Evolutionary conservation across 768 basidiomycete species (phyloP).

Genomic region (Suillus paluster): DNA sequence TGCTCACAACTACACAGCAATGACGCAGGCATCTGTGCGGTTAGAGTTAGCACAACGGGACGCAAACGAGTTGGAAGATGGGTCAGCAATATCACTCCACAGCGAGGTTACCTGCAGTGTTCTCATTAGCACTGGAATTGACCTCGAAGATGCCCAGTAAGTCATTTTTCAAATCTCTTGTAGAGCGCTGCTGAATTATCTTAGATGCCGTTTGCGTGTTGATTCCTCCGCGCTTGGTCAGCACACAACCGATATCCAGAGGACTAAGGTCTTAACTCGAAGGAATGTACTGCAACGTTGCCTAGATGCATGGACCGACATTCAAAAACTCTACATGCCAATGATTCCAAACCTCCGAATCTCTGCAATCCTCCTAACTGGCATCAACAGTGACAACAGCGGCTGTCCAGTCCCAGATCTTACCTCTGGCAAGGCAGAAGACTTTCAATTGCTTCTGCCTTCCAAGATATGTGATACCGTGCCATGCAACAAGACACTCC

Average conservation of each 20-base stretch:
- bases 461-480: neutral
- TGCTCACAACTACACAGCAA: constrained; percentile 7
- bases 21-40: constrained; percentile 19
- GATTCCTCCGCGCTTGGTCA: neutral
- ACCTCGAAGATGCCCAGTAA: constrained; percentile 40
- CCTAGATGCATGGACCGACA: neutral
- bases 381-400: neutral
- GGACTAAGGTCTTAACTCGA: neutral
- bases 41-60: constrained; percentile 30
- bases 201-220: neutral
- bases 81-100: neutral
- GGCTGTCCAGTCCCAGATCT: neutral
- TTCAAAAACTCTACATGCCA: neutral
- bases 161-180: no score
- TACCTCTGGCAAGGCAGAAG: neutral
- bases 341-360: neutral
- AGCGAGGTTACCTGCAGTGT: constrained; percentile 24
- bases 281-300: neutral
- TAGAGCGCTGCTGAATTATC: neutral
- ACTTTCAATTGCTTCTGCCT: neutral
- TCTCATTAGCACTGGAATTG: constrained; percentile 34
- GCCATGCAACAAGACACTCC: neutral
- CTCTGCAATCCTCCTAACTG: neutral
- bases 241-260: neutral
- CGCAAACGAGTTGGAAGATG: constrained; percentile 10